A percentile compares a stretch with the other conserved stretches of the same genome.
phyloP scores from a whole-genome alignment of 306 rosid genomes.

The Vigna radiata region DNA sequence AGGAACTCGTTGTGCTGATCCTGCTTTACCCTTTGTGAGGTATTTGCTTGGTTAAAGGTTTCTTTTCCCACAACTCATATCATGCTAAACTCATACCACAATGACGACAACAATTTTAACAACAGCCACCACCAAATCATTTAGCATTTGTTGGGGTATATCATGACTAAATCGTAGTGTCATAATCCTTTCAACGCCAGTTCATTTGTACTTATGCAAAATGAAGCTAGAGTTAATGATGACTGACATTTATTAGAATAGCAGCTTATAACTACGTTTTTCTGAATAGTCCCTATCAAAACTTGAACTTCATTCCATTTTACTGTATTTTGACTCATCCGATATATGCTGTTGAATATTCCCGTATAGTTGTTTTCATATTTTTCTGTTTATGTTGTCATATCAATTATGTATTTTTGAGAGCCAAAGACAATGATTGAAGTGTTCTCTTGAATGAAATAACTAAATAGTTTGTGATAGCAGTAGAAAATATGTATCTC shows the following conservation, averaged over 20 bases:
- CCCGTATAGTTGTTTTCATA: background rate
- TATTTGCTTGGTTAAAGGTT: slow-evolving; percentile 42
- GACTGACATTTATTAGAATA: slow-evolving; percentile 18
- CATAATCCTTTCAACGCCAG: slow-evolving; percentile 20
- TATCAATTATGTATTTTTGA: slow-evolving; percentile 8
- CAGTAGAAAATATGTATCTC: slow-evolving; percentile 2
- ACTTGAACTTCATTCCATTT: slow-evolving; percentile 10
- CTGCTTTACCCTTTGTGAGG: slow-evolving; percentile 96
- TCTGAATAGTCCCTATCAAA: background rate
- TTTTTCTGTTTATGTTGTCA: background rate
- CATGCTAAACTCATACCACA: slow-evolving; percentile 2
- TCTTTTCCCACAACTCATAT: slow-evolving; percentile 19
- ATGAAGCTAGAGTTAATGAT: slow-evolving; percentile 19
- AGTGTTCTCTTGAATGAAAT: slow-evolving; percentile 24
- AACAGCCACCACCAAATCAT: background rate
- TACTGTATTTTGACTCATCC: slow-evolving; percentile 11
- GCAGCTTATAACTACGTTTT: slow-evolving; percentile 16
- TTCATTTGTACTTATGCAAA: slow-evolving; percentile 4
- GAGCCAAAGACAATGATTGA: slow-evolving; percentile 6
- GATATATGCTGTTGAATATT: background rate
- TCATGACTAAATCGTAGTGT: background rate
- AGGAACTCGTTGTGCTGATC: slow-evolving; percentile 93
- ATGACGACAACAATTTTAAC: background rate
- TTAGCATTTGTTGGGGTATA: slow-evolving; percentile 20
- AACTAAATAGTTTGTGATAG: background rate